Evolutionary conservation across 2,329 filamentous ascomycete species (phyloP).

Genomic region (Alternaria sp.): DNA sequence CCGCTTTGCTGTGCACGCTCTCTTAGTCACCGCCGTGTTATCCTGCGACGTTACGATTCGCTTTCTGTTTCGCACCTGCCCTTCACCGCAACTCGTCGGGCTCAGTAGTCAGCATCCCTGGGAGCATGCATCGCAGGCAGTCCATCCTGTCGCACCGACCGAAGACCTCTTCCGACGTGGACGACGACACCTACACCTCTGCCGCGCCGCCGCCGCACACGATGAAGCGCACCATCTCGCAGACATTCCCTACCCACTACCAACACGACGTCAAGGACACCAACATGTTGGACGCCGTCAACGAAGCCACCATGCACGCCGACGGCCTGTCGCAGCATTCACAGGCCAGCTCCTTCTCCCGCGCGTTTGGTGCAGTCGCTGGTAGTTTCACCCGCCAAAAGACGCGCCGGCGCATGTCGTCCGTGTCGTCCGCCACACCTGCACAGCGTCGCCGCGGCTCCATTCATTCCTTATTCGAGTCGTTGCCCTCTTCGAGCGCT

Average conservation of each 20-base stretch:
- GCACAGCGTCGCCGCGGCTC: slow-evolving; percentile 37
- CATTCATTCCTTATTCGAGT: slow-evolving; percentile 35
- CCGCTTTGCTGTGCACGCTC: slow-evolving; percentile 18
- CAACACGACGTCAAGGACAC: slow-evolving; percentile 30
- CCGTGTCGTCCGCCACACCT: slow-evolving; percentile 34
- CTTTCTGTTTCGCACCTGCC: background rate
- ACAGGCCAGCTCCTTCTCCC: slow-evolving; percentile 39
- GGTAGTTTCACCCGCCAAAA: slow-evolving; percentile 41
- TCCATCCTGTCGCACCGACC: slow-evolving; percentile 47
- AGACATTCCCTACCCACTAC: slow-evolving; percentile 42
- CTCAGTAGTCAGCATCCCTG: slow-evolving; percentile 25
- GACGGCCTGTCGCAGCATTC: slow-evolving; percentile 22
- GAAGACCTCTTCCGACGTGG: slow-evolving; percentile 53
- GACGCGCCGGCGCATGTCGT: slow-evolving; percentile 42
- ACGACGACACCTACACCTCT: slow-evolving; percentile 37
- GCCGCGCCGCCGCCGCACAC: slow-evolving; percentile 23
- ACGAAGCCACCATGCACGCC: slow-evolving; percentile 29
- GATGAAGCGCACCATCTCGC: slow-evolving; percentile 48
- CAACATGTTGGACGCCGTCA: slow-evolving; percentile 36
- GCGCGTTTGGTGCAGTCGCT: slow-evolving; percentile 36
- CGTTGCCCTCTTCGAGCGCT: slow-evolving; percentile 19
- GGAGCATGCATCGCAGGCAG: slow-evolving; percentile 43
- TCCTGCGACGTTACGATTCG: slow-evolving; percentile 4
- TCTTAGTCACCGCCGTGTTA: slow-evolving; percentile 1
- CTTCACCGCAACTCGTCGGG: slow-evolving; percentile 8